A percentile compares a stretch with the other conserved stretches of the same genome.
Evolutionary conservation across 345 rosid genomes (phyloP).

Genomic region (Draba incana): DNA sequence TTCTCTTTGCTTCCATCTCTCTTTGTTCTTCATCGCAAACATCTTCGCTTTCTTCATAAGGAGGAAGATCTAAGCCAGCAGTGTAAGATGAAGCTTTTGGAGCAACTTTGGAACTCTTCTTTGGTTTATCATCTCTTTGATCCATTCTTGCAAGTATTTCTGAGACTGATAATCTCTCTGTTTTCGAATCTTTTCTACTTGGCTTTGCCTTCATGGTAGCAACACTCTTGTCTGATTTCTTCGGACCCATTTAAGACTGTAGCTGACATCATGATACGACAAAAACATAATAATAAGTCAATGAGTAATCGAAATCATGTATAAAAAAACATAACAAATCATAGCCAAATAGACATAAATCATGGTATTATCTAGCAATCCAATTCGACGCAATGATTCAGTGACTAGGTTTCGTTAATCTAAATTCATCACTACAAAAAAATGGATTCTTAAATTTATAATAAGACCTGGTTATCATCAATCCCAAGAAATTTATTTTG

Average conservation of each 20-base stretch:
- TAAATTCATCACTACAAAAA: neutral
- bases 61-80: constrained; percentile 87
- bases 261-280: constrained; percentile 11
- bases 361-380: too few relatives aligned
- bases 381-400: too few relatives aligned
- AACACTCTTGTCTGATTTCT: constrained; percentile 60
- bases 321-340: neutral
- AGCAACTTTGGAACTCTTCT: constrained; percentile 63
- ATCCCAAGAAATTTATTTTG: neutral
- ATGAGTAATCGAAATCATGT: constrained; percentile 12
- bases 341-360: too few relatives aligned
- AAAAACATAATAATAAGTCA: neutral
- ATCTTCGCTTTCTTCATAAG: constrained; percentile 53
- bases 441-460: constrained; percentile 9
- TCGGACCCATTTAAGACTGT: constrained; percentile 65
- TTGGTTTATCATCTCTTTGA: constrained; percentile 69
- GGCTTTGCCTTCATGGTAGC: constrained; percentile 54
- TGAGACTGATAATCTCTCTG: constrained; percentile 70
- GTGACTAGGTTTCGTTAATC: too few relatives aligned
- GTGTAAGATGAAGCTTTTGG: constrained; percentile 63
- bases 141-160: constrained; percentile 89
- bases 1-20: constrained; percentile 48
- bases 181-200: constrained; percentile 56
- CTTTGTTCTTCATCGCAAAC: constrained; percentile 52
- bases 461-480: neutral